Evolutionary conservation across 192 early-diverging fungal species (phyloP).

Genomic region (Paraglomus brasilianum): DNA sequence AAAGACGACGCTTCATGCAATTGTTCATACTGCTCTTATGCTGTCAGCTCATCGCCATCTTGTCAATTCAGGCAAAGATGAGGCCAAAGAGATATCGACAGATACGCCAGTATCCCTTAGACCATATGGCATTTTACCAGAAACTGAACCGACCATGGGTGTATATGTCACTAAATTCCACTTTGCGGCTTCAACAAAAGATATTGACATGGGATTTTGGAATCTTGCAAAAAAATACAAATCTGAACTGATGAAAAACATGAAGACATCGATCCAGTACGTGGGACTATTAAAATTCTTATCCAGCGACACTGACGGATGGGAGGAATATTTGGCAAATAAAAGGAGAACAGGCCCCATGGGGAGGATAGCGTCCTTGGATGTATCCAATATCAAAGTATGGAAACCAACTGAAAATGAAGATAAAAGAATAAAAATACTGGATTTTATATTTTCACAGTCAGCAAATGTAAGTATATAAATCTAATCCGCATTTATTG

Average conservation of each 20-base stretch:
- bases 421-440: neutral
- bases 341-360: neutral
- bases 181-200: neutral
- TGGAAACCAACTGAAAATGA: neutral
- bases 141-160: neutral
- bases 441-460: slow-evolving; percentile 18
- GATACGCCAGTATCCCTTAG: neutral
- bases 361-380: neutral
- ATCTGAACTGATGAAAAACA: neutral
- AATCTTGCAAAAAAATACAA: neutral
- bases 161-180: neutral
- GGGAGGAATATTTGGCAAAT: neutral
- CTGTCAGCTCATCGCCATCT: slow-evolving; percentile 8
- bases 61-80: neutral
- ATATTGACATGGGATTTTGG: neutral
- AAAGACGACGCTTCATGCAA: neutral
- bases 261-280: neutral
- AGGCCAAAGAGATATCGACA: neutral
- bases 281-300: neutral
- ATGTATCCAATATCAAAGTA: neutral
- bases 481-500: too few species aligned
- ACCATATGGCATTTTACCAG: neutral
- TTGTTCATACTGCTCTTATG: slow-evolving; percentile 11
- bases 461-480: neutral
- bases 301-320: neutral